Evolutionary conservation across 805 yeast species (phyloP), one percentile per base, ranked within the genome.

Genomic region (Maudiozyma serrabonitensis): DNA sequence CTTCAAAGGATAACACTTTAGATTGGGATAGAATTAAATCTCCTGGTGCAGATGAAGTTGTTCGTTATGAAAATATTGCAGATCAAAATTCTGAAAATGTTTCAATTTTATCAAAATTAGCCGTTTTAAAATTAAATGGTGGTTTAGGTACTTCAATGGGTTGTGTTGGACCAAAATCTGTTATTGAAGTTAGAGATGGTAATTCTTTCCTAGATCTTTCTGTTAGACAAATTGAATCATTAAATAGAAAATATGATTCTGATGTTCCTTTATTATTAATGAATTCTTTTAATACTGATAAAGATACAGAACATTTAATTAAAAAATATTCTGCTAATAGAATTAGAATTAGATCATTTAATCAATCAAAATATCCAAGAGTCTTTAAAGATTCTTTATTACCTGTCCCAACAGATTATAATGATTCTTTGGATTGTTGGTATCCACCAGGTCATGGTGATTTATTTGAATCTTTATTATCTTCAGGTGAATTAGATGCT

Each of bases 361-460:
- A 93, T 75, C 99, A 93, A 75, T 89, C 97, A n/a, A 81, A 93
- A 60, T 93, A 81, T 75, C 99, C 99, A 62, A 82, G 99, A 72
- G 88, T 93, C 56, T 85, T 78, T 74, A 88, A 86, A 73, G 99
- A 93, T 69, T 87, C 97, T n/a, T 72, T 89, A 60, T 78, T 93
- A 66, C 99, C 99, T 26, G 96, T 91, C 45, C 97, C 99, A 52
- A 79, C 84, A 56, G 64, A 78, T 35, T 76, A 68, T 55, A 82
- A 83, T 52, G 95, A 88, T 46, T 75, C 76, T 41, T 76, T 86
- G 59, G 91, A 87, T 61, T 75, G 86, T 50, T 93, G 99, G 99
- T 93, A 93, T 68, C 99, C 99, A 46, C 99, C 99, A n/a, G 99
- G 99, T 48, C 99, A 93, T 70, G 99, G 99, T 72, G 99, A 93